Conservation (phyloP, 2,329 filamentous ascomycete species). For the Arthrinium phaeospermum region DNA sequence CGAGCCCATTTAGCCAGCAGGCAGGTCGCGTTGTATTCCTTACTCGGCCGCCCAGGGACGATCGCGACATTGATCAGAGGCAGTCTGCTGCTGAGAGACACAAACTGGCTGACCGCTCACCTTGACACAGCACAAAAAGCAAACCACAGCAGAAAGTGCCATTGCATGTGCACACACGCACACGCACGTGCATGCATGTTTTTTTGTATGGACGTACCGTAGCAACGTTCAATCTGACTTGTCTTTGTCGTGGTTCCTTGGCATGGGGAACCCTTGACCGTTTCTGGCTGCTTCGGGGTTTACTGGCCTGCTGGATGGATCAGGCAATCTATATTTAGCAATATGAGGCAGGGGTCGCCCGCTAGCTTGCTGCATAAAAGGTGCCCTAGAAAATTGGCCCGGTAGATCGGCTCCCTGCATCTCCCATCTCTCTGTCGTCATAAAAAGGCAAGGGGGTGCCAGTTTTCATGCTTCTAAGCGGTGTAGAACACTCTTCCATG, state of each 20-base stretch:
- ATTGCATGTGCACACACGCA: background rate
- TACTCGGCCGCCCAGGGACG: background rate
- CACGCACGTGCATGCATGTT: background rate
- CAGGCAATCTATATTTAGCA: slow-evolving; percentile 10
- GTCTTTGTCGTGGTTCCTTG: slow-evolving; percentile 8
- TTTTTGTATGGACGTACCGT: background rate
- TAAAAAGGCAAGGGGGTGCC: background rate
- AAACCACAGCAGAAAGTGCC: background rate
- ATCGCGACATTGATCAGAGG: background rate
- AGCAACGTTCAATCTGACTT: slow-evolving; percentile 14
- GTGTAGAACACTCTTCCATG: slow-evolving; percentile 1
- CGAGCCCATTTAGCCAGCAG: slow-evolving; percentile 2
- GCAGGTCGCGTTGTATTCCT: background rate
- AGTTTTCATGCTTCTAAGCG: slow-evolving; percentile 15
- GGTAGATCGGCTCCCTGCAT: slow-evolving; percentile 15
- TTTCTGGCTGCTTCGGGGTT: slow-evolving; percentile 5
- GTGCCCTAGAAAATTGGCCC: slow-evolving; percentile 14
- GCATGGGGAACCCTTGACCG: slow-evolving; percentile 14
- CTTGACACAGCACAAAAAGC: background rate
- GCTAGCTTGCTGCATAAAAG: slow-evolving; percentile 9
- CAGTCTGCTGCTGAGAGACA: background rate
- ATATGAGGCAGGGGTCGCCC: background rate
- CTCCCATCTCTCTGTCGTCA: slow-evolving; percentile 16
- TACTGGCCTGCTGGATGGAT: background rate
- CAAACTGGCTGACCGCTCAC: background rate